These are phyloP conservation scores for Phytopythium aichiense DNA, from an alignment of 352 stramenopile genomes.

Conservation along the genomic window DNA sequence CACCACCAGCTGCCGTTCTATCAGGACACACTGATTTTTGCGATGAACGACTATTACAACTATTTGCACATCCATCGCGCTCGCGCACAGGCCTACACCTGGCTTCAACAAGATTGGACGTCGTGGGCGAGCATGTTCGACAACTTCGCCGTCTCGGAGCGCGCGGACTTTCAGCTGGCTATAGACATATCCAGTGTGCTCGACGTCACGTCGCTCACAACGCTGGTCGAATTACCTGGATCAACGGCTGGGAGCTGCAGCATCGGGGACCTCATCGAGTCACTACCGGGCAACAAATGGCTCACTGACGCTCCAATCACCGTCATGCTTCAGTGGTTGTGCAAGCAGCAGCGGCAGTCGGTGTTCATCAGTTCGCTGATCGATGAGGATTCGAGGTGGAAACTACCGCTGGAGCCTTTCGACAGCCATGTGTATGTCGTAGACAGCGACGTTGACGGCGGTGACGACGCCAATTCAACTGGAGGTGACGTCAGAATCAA, in stretches of 20 bases:
- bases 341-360: neutral
- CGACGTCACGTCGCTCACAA: neutral
- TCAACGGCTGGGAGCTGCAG: neutral
- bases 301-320: neutral
- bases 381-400: neutral
- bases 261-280: neutral
- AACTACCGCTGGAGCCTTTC: neutral
- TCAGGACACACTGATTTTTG: neutral
- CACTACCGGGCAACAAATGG: neutral
- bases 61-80: neutral
- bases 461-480: neutral
- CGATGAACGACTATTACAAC: neutral
- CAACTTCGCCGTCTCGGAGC: neutral
- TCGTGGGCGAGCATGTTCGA: neutral
- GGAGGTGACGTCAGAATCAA: too few species aligned
- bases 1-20: neutral
- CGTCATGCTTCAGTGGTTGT: neutral
- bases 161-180: neutral
- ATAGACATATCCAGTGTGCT: neutral
- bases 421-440: neutral
- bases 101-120: neutral
- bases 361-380: neutral
- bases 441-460: neutral
- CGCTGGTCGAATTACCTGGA: neutral
- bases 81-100: neutral